Conservation (phyloP, 2,329 filamentous ascomycete genomes). For the Calcarisporium arbuscula region DNA sequence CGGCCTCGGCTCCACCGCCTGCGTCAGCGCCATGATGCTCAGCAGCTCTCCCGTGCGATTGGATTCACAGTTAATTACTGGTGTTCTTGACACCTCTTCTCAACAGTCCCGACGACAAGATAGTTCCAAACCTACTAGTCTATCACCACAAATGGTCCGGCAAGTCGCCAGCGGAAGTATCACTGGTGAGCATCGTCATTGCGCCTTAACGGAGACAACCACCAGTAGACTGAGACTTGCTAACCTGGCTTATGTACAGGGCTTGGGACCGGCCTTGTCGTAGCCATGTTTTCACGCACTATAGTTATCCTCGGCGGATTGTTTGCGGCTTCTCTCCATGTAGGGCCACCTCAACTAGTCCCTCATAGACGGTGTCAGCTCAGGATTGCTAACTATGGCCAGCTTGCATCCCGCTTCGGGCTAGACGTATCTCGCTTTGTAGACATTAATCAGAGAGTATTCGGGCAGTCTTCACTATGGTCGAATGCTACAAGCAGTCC, state of each 20-base stretch:
- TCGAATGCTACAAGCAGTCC: constrained; percentile 50
- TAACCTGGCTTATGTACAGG: constrained; percentile 34
- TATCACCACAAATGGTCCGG: constrained; percentile 29
- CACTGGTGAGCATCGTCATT: constrained; percentile 31
- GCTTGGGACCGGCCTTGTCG: constrained; percentile 55
- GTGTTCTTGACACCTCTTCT: constrained; percentile 11
- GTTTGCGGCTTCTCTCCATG: constrained; percentile 57
- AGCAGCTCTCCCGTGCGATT: constrained; percentile 20
- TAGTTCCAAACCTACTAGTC: constrained; percentile 1
- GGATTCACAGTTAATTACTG: constrained; percentile 17
- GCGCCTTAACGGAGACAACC: neutral
- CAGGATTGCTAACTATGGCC: too few relatives aligned
- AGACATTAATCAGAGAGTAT: constrained; percentile 28
- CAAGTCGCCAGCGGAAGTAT: constrained; percentile 51
- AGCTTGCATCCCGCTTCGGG: constrained; percentile 39
- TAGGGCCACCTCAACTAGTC: constrained; percentile 27
- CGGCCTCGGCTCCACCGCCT: constrained; percentile 21
- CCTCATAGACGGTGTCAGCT: constrained; percentile 10
- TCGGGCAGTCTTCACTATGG: constrained; percentile 32
- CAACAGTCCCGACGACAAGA: constrained; percentile 12
- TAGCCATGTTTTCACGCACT: constrained; percentile 65
- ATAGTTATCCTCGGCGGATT: constrained; percentile 62
- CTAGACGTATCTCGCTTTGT: constrained; percentile 32
- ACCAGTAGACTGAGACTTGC: neutral
- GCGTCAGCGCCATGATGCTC: constrained; percentile 18